A percentile compares a stretch with the other conserved stretches of the same genome.
phyloP scores from a whole-genome alignment of 305 asterid species.

The Plantago rigida region DNA sequence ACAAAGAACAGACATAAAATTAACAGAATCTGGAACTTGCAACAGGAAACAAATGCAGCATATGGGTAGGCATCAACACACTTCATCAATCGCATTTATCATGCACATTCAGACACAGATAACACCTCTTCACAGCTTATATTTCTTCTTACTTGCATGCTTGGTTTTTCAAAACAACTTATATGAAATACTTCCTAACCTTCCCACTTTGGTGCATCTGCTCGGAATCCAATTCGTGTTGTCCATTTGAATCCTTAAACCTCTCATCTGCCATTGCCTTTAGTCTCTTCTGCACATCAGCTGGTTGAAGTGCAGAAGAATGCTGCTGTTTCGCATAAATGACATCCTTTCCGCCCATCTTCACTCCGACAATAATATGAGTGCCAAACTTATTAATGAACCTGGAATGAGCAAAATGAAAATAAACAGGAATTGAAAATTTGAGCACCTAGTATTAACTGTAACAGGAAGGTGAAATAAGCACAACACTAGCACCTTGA shows the following conservation, averaged over 20 bases:
- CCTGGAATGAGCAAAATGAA: constrained; percentile 35
- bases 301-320: constrained; percentile 70
- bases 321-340: constrained; percentile 81
- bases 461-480: not conserved
- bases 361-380: constrained; percentile 78
- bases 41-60: no score
- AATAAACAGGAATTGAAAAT: no score
- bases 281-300: constrained; percentile 70
- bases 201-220: constrained; percentile 40
- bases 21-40: no score
- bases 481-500: not conserved
- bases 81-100: no score
- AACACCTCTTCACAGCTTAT: constrained; percentile 1
- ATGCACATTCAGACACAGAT: constrained; percentile 4
- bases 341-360: constrained; percentile 97
- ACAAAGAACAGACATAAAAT: not conserved
- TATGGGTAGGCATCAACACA: no score
- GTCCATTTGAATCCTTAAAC: constrained; percentile 55
- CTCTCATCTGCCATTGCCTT: constrained; percentile 79
- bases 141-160: not conserved
- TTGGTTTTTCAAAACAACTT: constrained; percentile 15
- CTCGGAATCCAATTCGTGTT: constrained; percentile 35
- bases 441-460: no score
- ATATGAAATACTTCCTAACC: constrained; percentile 34
- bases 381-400: constrained; percentile 84